Percentiles rank a stretch among this genome's conserved stretches.
phyloP scores from a whole-genome alignment of 2,329 filamentous ascomycete species.

The Aurifilum marmelostoma region DNA sequence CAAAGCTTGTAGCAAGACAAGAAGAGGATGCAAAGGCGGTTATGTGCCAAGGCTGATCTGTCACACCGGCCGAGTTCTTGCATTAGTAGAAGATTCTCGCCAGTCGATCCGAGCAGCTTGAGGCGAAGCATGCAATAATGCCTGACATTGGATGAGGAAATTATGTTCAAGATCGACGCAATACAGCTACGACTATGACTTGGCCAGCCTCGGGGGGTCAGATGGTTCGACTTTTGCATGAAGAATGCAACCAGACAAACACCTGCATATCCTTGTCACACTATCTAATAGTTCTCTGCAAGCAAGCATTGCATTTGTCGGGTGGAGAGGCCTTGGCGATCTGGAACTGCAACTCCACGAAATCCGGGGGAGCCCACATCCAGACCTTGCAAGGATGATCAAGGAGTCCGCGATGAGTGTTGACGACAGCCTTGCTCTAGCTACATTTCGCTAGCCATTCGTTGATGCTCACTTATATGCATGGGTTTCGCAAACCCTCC shows the following conservation, averaged over 20 bases:
- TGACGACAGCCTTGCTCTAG: neutral
- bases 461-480: neutral
- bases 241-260: neutral
- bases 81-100: neutral
- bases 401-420: neutral
- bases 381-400: neutral
- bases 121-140: neutral
- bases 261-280: neutral
- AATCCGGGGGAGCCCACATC: neutral
- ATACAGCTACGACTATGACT: neutral
- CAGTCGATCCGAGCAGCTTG: neutral
- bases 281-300: neutral
- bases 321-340: neutral
- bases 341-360: neutral
- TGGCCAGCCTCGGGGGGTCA: neutral
- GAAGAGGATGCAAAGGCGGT: neutral
- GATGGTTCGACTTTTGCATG: neutral
- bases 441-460: neutral
- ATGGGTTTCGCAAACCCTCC: neutral
- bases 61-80: slow-evolving; percentile 5
- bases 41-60: neutral
- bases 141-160: neutral
- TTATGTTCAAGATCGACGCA: neutral
- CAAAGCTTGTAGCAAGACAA: neutral
- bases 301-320: neutral